These are phyloP conservation scores for Quercus gilva DNA, from an alignment of 306 rosid genomes.

Conservation along the genomic window DNA sequence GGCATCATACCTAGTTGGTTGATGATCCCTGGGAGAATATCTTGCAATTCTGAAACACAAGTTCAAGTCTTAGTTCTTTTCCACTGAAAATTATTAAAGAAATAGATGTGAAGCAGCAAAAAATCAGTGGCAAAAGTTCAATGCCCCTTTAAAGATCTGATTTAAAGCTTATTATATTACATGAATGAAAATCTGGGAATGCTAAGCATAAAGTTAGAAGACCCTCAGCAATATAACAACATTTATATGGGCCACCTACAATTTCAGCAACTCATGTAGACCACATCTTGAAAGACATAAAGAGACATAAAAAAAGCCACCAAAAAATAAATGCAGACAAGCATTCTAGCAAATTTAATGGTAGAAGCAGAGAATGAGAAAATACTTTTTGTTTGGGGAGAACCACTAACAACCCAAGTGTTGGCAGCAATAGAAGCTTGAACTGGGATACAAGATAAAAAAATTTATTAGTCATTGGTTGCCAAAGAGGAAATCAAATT, in stretches of 20 bases:
- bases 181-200: background rate
- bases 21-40: conserved; percentile 88
- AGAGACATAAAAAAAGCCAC: background rate
- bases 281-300: background rate
- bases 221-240: background rate
- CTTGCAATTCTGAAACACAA: conserved; percentile 81
- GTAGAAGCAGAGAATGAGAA: background rate
- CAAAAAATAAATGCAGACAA: background rate
- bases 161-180: background rate
- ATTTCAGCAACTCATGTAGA: background rate
- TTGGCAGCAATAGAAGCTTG: conserved; percentile 99
- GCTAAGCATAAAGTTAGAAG: background rate
- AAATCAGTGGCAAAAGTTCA: background rate
- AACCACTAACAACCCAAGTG: conserved; percentile 98
- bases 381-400: conserved; percentile 94
- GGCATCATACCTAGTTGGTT: conserved; percentile 74
- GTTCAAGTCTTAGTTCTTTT: background rate
- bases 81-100: background rate
- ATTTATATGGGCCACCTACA: background rate
- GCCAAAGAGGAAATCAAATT: background rate
- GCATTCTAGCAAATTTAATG: background rate
- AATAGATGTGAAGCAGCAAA: background rate
- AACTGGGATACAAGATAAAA: conserved; percentile 49
- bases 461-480: background rate
- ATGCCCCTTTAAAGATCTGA: background rate